These are phyloP conservation scores for Colletotrichum trifolii DNA, from an alignment of 2,329 filamentous ascomycete genomes.

Conservation along the genomic window DNA sequence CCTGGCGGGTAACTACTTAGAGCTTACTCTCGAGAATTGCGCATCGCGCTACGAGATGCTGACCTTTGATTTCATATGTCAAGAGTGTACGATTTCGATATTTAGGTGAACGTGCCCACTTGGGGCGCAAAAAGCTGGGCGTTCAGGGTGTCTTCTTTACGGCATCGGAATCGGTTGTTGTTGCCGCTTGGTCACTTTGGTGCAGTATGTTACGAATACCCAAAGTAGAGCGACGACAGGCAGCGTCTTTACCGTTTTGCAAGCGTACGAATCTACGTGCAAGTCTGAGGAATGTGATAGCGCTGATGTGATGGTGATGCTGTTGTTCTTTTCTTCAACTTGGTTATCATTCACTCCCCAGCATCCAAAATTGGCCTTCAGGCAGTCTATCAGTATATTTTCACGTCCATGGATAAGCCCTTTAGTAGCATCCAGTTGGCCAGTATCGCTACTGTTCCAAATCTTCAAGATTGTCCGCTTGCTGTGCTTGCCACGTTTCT, in stretches of 20 bases:
- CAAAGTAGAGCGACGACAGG: slow-evolving; percentile 19
- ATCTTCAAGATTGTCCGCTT: too few species aligned
- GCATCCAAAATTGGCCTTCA: too few species aligned
- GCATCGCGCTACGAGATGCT: not conserved
- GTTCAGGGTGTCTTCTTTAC: slow-evolving; percentile 27
- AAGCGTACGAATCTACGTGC: slow-evolving; percentile 1
- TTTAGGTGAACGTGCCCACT: slow-evolving; percentile 3
- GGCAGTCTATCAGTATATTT: too few species aligned
- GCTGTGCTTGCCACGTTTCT: too few species aligned
- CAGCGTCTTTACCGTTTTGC: slow-evolving; percentile 4
- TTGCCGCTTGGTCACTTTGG: slow-evolving; percentile 27
- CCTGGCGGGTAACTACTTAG: not conserved
- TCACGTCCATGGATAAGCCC: too few species aligned
- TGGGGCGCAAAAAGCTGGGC: slow-evolving; percentile 36
- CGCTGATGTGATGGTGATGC: too few species aligned
- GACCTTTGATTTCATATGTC: slow-evolving; percentile 30
- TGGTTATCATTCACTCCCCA: too few species aligned
- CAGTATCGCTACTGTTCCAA: too few species aligned
- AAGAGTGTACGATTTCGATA: slow-evolving; percentile 23
- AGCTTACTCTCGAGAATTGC: not conserved
- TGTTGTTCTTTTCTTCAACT: too few species aligned
- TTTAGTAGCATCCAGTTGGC: too few species aligned
- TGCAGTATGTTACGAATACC: slow-evolving; percentile 31
- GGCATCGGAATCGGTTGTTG: slow-evolving; percentile 14
- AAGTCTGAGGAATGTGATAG: not conserved